These are phyloP conservation scores for Penicillium rolfsii DNA, from an alignment of 2,329 filamentous ascomycete genomes.

Conservation along the genomic window DNA sequence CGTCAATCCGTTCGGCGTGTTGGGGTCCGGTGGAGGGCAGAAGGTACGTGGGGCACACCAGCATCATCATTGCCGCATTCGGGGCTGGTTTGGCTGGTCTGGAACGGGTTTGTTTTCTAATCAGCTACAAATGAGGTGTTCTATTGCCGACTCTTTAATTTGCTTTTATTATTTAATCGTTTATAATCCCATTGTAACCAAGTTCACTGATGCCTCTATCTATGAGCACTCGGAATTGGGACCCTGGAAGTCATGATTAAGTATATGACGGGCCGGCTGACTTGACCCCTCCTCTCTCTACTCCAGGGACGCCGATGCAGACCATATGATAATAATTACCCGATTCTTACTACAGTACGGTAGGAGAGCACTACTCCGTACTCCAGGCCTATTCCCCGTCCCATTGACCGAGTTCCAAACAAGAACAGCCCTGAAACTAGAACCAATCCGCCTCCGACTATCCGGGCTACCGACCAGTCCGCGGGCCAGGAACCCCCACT, in stretches of 20 bases:
- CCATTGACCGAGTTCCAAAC: neutral
- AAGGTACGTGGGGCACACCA: constrained; percentile 31
- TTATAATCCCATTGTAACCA: neutral
- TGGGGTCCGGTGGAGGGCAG: constrained; percentile 33
- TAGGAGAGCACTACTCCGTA: neutral
- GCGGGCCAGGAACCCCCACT: neutral
- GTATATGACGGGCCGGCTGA: neutral
- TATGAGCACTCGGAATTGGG: neutral
- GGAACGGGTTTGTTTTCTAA: constrained; percentile 21
- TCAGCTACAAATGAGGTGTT: neutral
- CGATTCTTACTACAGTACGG: neutral
- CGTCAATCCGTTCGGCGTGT: constrained; percentile 30
- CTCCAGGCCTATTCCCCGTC: neutral
- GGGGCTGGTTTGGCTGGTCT: constrained; percentile 20
- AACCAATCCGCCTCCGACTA: neutral
- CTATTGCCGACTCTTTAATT: constrained; percentile 1
- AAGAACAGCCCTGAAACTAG: neutral
- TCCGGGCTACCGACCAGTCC: neutral
- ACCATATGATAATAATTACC: too few species aligned
- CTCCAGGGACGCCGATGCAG: neutral
- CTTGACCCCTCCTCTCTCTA: neutral
- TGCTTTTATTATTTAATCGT: neutral
- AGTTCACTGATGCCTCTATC: neutral
- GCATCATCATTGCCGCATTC: constrained; percentile 35
- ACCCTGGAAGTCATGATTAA: neutral